Percentiles rank a stretch among this genome's conserved stretches.
phyloP scores from a whole-genome alignment of 306 rosid species.

The Quercus alba region DNA sequence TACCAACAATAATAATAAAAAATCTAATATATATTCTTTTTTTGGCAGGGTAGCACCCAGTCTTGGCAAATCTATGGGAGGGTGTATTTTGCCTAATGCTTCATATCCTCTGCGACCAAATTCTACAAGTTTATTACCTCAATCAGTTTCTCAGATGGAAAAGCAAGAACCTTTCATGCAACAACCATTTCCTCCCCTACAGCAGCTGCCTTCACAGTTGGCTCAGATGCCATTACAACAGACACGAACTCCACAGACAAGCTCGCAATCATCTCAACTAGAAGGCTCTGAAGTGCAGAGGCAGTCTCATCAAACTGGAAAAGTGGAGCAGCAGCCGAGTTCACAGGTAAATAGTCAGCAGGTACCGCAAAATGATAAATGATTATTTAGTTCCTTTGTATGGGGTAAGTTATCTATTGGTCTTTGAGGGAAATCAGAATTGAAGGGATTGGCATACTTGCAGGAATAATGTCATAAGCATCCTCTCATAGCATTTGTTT shows the following conservation, averaged over 20 bases:
- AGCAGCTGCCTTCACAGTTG: constrained; percentile 42
- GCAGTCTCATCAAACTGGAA: constrained; percentile 40
- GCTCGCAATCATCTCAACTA: constrained; percentile 40
- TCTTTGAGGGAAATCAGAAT: constrained; percentile 13
- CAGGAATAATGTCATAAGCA: neutral
- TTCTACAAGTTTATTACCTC: constrained; percentile 47
- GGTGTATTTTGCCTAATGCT: constrained; percentile 43
- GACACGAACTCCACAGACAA: constrained; percentile 36
- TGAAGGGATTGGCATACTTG: constrained; percentile 7
- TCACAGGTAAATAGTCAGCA: constrained; percentile 54
- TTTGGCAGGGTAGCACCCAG: constrained; percentile 53
- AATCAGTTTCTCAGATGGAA: constrained; percentile 41
- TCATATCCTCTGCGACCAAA: constrained; percentile 42
- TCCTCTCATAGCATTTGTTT: constrained; percentile 2
- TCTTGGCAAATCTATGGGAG: constrained; percentile 49
- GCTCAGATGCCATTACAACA: constrained; percentile 44
- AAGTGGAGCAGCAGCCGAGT: constrained; percentile 51
- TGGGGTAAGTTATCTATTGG: constrained; percentile 12
- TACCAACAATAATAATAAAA: too few relatives aligned
- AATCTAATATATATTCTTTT: neutral
- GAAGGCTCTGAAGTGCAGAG: constrained; percentile 48
- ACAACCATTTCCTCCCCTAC: constrained; percentile 45
- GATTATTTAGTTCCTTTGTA: constrained; percentile 15
- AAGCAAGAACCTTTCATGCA: constrained; percentile 60
- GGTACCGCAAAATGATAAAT: constrained; percentile 23